These are phyloP conservation scores for Mycena venus DNA, from an alignment of 768 basidiomycete species.

Conservation along the genomic window DNA sequence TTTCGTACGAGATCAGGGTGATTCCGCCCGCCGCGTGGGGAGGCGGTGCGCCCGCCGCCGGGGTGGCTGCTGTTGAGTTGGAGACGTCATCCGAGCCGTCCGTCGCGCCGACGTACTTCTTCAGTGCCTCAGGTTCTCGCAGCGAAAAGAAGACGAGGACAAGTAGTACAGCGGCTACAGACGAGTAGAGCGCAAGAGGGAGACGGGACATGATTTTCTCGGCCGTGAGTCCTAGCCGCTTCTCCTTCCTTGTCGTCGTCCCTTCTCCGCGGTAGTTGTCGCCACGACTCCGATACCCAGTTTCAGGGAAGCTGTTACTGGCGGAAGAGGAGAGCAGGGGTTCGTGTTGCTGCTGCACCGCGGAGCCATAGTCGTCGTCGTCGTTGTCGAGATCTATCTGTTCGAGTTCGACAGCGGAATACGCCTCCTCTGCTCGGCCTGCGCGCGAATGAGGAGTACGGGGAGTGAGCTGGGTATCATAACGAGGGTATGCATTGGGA, in stretches of 20 bases:
- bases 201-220: slow-evolving; percentile 45
- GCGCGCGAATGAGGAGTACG: slow-evolving; percentile 75
- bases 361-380: slow-evolving; percentile 52
- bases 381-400: slow-evolving; percentile 55
- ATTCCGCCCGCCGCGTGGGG: neutral
- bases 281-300: slow-evolving; percentile 55
- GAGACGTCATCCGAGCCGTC: slow-evolving; percentile 23
- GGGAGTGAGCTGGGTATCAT: slow-evolving; percentile 60
- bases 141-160: slow-evolving; percentile 65
- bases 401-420: slow-evolving; percentile 62
- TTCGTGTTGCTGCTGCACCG: slow-evolving; percentile 55
- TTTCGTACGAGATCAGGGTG: slow-evolving; percentile 63
- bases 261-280: slow-evolving; percentile 49
- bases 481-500: slow-evolving; percentile 41
- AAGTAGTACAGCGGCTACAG: slow-evolving; percentile 59
- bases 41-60: slow-evolving; percentile 23
- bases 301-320: slow-evolving; percentile 52
- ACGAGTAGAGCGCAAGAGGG: slow-evolving; percentile 61
- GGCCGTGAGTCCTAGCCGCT: slow-evolving; percentile 34
- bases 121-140: slow-evolving; percentile 61
- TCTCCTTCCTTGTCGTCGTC: slow-evolving; percentile 28
- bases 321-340: slow-evolving; percentile 65
- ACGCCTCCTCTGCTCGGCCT: slow-evolving; percentile 68
- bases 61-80: slow-evolving; percentile 3
- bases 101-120: slow-evolving; percentile 56